Base-by-base conservation (phyloP, 768 basidiomycete genomes). In the Boletus bicolor region DNA sequence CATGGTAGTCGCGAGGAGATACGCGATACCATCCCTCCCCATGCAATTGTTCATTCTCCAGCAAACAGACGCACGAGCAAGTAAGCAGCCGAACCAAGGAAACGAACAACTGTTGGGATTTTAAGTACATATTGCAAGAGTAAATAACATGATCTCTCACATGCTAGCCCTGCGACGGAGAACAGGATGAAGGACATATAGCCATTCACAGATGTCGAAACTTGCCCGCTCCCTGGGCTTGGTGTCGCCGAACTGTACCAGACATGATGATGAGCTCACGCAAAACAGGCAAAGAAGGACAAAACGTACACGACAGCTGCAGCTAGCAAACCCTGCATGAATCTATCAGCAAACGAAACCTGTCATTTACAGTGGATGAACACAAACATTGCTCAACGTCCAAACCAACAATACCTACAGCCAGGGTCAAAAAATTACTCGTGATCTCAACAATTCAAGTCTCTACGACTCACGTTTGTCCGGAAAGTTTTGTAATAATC, bases 171-270 rank as follows among this genome's bases (percentile, higher is more conserved):
- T 6, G 89, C 90, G 44, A 96, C 92, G 1, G 91, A 91, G 73
- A 86, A 94, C 53, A 98, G 71, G 56, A 97, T 76, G 68, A 94
- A 92, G 15, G 86, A 82, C 87, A 96, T 89, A 68, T 96, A 96
- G 2, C 91, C 91, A 53, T 83, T 85, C 4, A 93, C 89, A 30
- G 84, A 78, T 1, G 69, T 70, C 28, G 75, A 75, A 2, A 82
- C 81, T 19, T 79, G 74, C 7, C 68, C 68, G 44, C 70, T 74
- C 32, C 78, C 70, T 2, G 85, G 79, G 32, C 74, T 83, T 82
- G 56, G 82, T 74, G 24, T 80, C 71, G 49, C 77, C 75, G 64
- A 11, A 57, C 57, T 54, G 44, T 14, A 44, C 39, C 30, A 32
- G 11, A 55, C 11, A 49, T 47, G 17, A 57, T 24, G 46, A 36